These are phyloP conservation scores for Cyanidiococcus yangmingshanensis DNA, from an alignment of 23 red algal genomes.

Conservation along the genomic window DNA sequence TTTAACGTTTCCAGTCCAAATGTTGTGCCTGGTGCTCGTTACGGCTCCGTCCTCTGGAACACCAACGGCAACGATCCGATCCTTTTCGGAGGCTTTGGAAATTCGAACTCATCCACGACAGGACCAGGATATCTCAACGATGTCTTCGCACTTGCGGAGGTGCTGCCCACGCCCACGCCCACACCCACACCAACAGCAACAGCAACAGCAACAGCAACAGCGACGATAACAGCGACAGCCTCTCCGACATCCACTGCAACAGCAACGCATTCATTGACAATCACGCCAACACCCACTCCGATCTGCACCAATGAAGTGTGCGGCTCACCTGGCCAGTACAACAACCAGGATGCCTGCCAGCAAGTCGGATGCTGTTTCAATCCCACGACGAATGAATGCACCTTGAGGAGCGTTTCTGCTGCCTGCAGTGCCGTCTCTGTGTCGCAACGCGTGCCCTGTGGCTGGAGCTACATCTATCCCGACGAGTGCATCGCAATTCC, in stretches of 20 bases:
- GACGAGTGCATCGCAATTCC: slow-evolving; percentile 14
- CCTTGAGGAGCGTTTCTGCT: slow-evolving; percentile 3
- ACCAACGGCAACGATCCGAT: not conserved
- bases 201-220: not conserved
- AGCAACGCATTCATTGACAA: not conserved
- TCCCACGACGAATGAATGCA: not conserved
- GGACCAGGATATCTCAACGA: not conserved
- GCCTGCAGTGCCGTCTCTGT: not conserved
- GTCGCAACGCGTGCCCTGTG: not conserved
- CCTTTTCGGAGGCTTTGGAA: not conserved
- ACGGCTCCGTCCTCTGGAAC: not conserved
- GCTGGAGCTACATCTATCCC: slow-evolving; percentile 20
- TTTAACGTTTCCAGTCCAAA: not conserved
- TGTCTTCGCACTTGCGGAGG: not conserved
- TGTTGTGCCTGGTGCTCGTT: not conserved
- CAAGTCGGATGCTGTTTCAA: slow-evolving; percentile 19
- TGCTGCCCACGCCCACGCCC: not conserved
- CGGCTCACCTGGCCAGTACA: not conserved
- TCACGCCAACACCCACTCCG: not conserved
- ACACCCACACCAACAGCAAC: slow-evolving; percentile 4
- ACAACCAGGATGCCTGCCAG: not conserved
- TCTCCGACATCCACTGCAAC: not conserved
- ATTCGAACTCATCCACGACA: not conserved
- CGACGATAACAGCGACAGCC: not conserved
- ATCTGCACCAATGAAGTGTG: not conserved